Evolutionary conservation across 2,329 filamentous ascomycete species (phyloP).

Genomic region (Westerdykella sp.): DNA sequence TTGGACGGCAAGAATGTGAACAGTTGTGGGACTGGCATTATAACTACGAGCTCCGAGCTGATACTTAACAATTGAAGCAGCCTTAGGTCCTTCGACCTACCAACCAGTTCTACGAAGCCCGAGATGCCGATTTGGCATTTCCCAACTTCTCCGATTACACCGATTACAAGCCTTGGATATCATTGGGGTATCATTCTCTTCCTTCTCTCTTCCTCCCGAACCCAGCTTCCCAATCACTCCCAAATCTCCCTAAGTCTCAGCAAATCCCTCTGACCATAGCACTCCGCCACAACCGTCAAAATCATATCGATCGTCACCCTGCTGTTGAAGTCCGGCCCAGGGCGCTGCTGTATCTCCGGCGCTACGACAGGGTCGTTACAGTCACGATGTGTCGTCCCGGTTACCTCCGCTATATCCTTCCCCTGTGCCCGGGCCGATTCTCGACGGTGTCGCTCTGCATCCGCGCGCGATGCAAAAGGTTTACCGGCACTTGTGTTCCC

Average conservation of each 20-base stretch:
- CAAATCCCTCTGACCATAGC: slow-evolving; percentile 83
- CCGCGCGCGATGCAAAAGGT: slow-evolving; percentile 1
- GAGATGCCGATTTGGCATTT: too few relatives aligned
- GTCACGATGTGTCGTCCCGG: too few relatives aligned
- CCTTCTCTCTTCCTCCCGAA: not conserved
- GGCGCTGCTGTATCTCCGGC: not conserved
- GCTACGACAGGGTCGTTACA: not conserved
- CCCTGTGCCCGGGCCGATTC: not conserved
- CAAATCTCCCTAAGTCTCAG: slow-evolving; percentile 63
- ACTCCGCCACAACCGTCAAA: slow-evolving; percentile 76
- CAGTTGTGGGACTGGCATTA: too few relatives aligned
- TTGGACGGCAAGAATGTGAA: too few relatives aligned
- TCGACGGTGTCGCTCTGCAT: slow-evolving; percentile 12
- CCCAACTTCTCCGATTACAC: too few relatives aligned
- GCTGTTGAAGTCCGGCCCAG: slow-evolving; percentile 30
- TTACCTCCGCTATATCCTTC: not conserved
- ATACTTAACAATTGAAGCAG: too few relatives aligned
- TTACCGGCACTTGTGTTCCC: not conserved
- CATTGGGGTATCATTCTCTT: too few relatives aligned
- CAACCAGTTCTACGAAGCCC: too few relatives aligned
- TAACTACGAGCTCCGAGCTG: too few relatives aligned
- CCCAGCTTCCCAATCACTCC: slow-evolving; percentile 1
- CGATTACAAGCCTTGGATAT: too few relatives aligned
- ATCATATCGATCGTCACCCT: slow-evolving; percentile 87
- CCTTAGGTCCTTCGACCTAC: too few relatives aligned